Conservation (phyloP, 2,329 filamentous ascomycete genomes). For the Botrytis galanthina region DNA sequence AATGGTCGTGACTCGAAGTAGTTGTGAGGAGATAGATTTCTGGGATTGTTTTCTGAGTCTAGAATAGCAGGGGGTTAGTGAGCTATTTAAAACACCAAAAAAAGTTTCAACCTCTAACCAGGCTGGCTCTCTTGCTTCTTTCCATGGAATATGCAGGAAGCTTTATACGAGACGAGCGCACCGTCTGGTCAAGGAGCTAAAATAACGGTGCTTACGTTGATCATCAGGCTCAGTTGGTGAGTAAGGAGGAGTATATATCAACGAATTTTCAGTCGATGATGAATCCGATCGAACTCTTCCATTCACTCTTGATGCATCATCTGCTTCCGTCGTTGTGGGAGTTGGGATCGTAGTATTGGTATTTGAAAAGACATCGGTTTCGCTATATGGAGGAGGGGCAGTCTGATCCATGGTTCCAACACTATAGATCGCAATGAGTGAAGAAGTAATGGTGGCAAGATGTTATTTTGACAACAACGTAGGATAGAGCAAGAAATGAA, state of each 20-base stretch:
- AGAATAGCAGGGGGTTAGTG: neutral
- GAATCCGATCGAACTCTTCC: slow-evolving; percentile 24
- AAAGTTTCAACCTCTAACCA: neutral
- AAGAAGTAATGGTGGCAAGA: neutral
- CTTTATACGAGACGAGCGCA: neutral
- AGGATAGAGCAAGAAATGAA: neutral
- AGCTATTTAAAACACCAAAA: neutral
- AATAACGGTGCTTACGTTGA: slow-evolving; percentile 22
- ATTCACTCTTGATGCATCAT: slow-evolving; percentile 40
- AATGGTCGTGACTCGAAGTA: slow-evolving; percentile 35
- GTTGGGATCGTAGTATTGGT: slow-evolving; percentile 35
- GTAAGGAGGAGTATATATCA: slow-evolving; percentile 34
- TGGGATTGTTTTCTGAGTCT: neutral
- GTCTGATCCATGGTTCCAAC: slow-evolving; percentile 1
- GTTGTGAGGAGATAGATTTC: slow-evolving; percentile 24
- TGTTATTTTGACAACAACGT: neutral
- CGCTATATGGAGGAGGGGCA: slow-evolving; percentile 56
- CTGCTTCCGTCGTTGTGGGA: slow-evolving; percentile 36
- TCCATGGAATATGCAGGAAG: neutral
- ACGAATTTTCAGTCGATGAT: slow-evolving; percentile 29
- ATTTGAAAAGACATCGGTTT: slow-evolving; percentile 54
- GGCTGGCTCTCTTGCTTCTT: neutral
- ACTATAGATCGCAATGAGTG: neutral
- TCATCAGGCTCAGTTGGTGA: slow-evolving; percentile 29
- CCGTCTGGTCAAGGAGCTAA: slow-evolving; percentile 10